These are phyloP conservation scores for Fusarium sp. DNA, from an alignment of 2,329 filamentous ascomycete species.

Conservation along the genomic window DNA sequence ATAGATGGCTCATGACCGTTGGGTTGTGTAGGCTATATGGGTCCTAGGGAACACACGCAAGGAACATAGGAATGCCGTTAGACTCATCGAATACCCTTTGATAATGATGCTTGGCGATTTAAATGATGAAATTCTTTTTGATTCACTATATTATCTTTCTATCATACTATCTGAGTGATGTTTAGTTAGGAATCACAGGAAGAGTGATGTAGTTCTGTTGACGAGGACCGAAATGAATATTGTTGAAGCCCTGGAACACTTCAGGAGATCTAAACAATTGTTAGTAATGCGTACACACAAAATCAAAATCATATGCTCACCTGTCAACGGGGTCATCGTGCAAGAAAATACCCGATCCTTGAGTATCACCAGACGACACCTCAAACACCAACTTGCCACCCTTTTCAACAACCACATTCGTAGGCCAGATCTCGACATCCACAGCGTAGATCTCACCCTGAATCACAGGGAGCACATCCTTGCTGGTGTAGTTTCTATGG, in stretches of 20 bases:
- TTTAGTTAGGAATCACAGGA: conserved; percentile 62
- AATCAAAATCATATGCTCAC: conserved; percentile 40
- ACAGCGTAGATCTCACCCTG: conserved; percentile 69
- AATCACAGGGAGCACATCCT: conserved; percentile 67
- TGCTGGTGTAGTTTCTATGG: conserved; percentile 68
- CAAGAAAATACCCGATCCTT: conserved; percentile 69
- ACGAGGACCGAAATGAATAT: conserved; percentile 65
- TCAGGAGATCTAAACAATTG: conserved; percentile 23
- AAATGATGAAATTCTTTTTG: background rate
- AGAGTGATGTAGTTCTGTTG: conserved; percentile 65
- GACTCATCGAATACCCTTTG: background rate
- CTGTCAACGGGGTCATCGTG: conserved; percentile 65
- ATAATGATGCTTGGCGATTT: background rate
- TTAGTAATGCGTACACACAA: background rate
- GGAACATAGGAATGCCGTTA: background rate
- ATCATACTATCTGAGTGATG: background rate
- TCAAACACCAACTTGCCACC: conserved; percentile 69
- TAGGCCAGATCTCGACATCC: conserved; percentile 75
- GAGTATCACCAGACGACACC: conserved; percentile 68
- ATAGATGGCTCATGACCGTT: background rate
- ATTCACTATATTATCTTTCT: background rate
- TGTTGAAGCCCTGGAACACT: conserved; percentile 61
- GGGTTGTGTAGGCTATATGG: background rate
- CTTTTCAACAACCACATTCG: conserved; percentile 65
- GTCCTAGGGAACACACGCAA: background rate